These are phyloP conservation scores for Phellinidium pouzarii DNA, from an alignment of 1,284 basidiomycete genomes.

Conservation along the genomic window DNA sequence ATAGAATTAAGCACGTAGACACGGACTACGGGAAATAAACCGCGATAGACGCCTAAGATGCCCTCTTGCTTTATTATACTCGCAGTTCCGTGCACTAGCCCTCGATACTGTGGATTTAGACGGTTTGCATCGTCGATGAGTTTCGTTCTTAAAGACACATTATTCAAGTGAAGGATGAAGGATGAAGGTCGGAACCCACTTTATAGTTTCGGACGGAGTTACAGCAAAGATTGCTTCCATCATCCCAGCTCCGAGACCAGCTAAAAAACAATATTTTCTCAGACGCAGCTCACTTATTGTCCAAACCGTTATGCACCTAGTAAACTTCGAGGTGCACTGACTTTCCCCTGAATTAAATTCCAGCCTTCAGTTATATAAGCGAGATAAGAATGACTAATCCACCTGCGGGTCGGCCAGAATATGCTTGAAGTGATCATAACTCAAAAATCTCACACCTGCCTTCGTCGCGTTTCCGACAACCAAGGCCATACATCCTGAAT, in stretches of 20 bases:
- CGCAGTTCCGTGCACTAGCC: constrained; percentile 82
- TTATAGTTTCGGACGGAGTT: constrained; percentile 97
- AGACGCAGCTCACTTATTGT: constrained; percentile 9
- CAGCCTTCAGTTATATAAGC: constrained; percentile 2
- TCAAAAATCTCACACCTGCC: constrained; percentile 92
- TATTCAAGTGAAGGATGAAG: background rate
- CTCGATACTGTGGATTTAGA: constrained; percentile 77
- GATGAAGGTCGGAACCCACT: constrained; percentile 45
- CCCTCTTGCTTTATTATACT: constrained; percentile 86
- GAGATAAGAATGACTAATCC: constrained; percentile 22
- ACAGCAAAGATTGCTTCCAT: constrained; percentile 93
- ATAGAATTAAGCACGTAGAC: background rate
- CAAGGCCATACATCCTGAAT: constrained; percentile 82
- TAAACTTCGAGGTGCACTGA: constrained; percentile 78
- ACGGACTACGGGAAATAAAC: constrained; percentile 86
- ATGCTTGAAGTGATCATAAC: constrained; percentile 91
- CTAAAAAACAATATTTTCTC: constrained; percentile 32
- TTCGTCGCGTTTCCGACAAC: constrained; percentile 88
- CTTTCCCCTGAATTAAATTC: constrained; percentile 63
- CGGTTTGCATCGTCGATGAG: constrained; percentile 92
- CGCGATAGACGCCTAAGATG: constrained; percentile 78
- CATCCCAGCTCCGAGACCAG: constrained; percentile 93
- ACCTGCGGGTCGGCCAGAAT: constrained; percentile 80
- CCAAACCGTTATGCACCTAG: constrained; percentile 45
- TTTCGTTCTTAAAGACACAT: constrained; percentile 67